A percentile compares a stretch with the other conserved stretches of the same genome.
These are phyloP conservation scores for Silene noctiflora DNA, from an alignment of 179 eudicot species.

Conservation along the genomic window DNA sequence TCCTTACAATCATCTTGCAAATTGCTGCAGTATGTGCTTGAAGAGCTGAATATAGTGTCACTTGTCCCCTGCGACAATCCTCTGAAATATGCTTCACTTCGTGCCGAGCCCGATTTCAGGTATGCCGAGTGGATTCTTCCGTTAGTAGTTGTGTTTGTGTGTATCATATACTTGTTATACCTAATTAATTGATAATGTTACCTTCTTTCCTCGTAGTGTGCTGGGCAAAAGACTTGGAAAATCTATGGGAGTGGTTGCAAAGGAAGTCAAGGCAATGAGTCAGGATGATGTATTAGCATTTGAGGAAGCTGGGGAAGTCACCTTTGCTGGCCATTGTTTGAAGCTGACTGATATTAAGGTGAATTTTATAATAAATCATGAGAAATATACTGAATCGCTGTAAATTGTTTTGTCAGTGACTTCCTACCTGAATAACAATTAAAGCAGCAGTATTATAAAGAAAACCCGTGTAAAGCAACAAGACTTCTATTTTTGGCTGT, in stretches of 20 bases:
- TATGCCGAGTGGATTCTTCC: constrained; percentile 24
- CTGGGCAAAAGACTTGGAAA: constrained; percentile 91
- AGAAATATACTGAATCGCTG: background rate
- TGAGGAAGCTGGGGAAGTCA: constrained; percentile 75
- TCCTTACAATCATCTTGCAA: constrained; percentile 8
- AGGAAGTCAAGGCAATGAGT: constrained; percentile 81
- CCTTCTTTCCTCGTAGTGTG: constrained; percentile 42
- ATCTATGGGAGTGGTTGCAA: constrained; percentile 85
- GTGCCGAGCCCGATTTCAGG: constrained; percentile 99
- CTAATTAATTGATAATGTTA: constrained; percentile 1
- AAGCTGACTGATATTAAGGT: constrained; percentile 81
- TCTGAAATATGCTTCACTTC: constrained; percentile 74
- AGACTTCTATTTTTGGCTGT: background rate
- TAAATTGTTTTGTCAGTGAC: background rate
- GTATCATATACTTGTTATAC: constrained; percentile 1
- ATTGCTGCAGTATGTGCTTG: constrained; percentile 69
- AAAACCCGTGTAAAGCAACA: background rate
- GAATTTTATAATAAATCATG: background rate
- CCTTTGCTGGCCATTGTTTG: constrained; percentile 61
- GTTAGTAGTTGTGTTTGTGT: background rate
- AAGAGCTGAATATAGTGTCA: constrained; percentile 83
- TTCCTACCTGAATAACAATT: background rate
- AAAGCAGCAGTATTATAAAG: background rate
- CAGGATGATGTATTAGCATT: constrained; percentile 79
- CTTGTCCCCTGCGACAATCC: constrained; percentile 76